Evolutionary conservation across 2,329 filamentous ascomycete genomes (phyloP), one percentile per base, ranked within the genome.

Genomic region (Fusarium tjaetaba): DNA sequence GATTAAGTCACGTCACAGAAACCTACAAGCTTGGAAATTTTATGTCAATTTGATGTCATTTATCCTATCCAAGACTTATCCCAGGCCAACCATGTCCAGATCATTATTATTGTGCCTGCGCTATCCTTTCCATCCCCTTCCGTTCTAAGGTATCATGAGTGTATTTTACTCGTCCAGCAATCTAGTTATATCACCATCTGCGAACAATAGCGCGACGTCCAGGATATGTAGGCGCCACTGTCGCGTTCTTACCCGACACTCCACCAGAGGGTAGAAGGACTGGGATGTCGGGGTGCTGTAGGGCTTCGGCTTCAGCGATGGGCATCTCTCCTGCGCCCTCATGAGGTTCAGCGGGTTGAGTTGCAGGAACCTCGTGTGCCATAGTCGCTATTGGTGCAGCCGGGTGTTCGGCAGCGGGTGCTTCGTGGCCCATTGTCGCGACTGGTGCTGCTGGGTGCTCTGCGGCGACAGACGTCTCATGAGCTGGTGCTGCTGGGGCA

Each of bases 31-130:
- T 49, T 49, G 32, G 41, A 36, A 28, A 36, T 36, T 58, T 58
- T 49, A 49, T 58, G 34, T 67, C 43, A 51, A 60, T 39, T 60
- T 66, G 28, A 34, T 51, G 22, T 67, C 55, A 66, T 59, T 67
- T 64, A 39, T 67, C 61, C 43, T 66, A 66, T 66, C 64, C 55
- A 67, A 60, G 61, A 66, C 32, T 60, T 67, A 51, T 67, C 61
- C 42, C 36, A 64, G 46, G 51, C 51, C 38, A 66, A 24, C 38
- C 45, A 49, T 18, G 32, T 66, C 51, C 61, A 67, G 32, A 66
- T 59, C 64, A 66, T 60, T 60, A 66, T 67, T 66, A 67, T 24
- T 66, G 26, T 65, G 63, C 42, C 64, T 45, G 34, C 32, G 46
- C 42, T 42, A 28, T 41, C 34, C 60, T 59, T 38, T 3, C 61